A percentile compares a stretch with the other conserved stretches of the same genome.
Conservation (phyloP, 768 basidiomycete species). For the Tylopilus sp. region DNA sequence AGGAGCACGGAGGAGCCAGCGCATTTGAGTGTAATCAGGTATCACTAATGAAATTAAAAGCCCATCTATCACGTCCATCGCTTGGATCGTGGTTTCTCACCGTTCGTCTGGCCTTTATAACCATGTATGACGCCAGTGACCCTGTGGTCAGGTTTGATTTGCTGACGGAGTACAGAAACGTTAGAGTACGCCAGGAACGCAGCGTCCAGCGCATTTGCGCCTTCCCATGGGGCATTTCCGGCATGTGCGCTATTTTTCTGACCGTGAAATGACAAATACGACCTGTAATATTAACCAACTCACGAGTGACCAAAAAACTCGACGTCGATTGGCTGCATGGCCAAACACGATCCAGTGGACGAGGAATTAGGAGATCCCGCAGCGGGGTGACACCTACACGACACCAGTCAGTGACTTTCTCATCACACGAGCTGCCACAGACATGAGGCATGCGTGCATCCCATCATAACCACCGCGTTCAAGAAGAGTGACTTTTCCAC, state of each 20-base stretch:
- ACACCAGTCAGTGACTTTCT: constrained; percentile 12
- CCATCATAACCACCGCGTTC: constrained; percentile 74
- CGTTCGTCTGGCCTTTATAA: constrained; percentile 64
- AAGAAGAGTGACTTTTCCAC: constrained; percentile 72
- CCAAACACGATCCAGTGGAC: constrained; percentile 52
- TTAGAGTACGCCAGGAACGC: constrained; percentile 81
- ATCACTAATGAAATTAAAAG: constrained; percentile 50
- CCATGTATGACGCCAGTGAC: constrained; percentile 77
- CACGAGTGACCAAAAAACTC: constrained; percentile 77
- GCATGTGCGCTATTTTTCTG: constrained; percentile 61
- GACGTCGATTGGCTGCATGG: constrained; percentile 61
- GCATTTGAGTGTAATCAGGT: constrained; percentile 77
- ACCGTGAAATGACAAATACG: constrained; percentile 1
- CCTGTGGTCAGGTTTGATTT: constrained; percentile 78
- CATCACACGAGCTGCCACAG: constrained; percentile 10
- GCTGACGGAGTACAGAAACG: constrained; percentile 80
- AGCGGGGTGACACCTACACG: constrained; percentile 67
- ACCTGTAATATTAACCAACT: constrained; percentile 25
- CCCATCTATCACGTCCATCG: background rate
- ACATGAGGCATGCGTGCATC: constrained; percentile 84
- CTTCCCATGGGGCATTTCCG: constrained; percentile 82
- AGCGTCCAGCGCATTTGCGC: constrained; percentile 82
- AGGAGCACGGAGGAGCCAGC: constrained; percentile 69
- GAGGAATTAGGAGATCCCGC: constrained; percentile 51
- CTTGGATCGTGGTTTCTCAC: constrained; percentile 35